Percentiles rank a stretch among this genome's conserved stretches.
Conservation (phyloP, 148 eudicot species). For the Fagopyrum esculentum region DNA sequence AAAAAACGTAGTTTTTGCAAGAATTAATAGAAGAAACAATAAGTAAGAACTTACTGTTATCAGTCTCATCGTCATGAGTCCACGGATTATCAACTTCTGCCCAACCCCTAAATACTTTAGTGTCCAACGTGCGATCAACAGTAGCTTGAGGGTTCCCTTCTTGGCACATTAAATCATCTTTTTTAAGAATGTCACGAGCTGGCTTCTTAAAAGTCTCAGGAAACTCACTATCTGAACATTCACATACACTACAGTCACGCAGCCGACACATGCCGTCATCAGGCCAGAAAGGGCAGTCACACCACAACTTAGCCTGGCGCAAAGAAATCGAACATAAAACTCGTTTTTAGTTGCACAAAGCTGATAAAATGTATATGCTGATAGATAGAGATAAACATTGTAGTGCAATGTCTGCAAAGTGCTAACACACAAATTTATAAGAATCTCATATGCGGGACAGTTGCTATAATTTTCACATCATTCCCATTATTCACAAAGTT, state of each 20-base stretch:
- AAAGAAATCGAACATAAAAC: background rate
- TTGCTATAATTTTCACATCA: background rate
- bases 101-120: slow-evolving; percentile 71
- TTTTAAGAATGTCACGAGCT: slow-evolving; percentile 30
- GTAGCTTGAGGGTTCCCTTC: slow-evolving; percentile 78
- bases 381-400: background rate
- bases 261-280: slow-evolving; percentile 87
- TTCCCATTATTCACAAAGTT: background rate
- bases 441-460: background rate
- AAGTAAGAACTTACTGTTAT: slow-evolving; percentile 45
- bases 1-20: background rate
- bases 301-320: slow-evolving; percentile 72
- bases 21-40: background rate
- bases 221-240: slow-evolving; percentile 84
- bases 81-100: slow-evolving; percentile 75
- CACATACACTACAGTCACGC: slow-evolving; percentile 88
- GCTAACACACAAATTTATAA: background rate
- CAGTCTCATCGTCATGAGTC: slow-evolving; percentile 88
- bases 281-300: slow-evolving; percentile 91
- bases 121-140: slow-evolving; percentile 80
- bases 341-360: background rate
- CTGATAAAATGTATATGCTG: background rate
- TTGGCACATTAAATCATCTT: slow-evolving; percentile 69
- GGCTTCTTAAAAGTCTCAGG: slow-evolving; percentile 70
- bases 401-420: background rate